Evolutionary conservation across 2,329 filamentous ascomycete species (phyloP).

Genomic region (Diaporthe batatas): DNA sequence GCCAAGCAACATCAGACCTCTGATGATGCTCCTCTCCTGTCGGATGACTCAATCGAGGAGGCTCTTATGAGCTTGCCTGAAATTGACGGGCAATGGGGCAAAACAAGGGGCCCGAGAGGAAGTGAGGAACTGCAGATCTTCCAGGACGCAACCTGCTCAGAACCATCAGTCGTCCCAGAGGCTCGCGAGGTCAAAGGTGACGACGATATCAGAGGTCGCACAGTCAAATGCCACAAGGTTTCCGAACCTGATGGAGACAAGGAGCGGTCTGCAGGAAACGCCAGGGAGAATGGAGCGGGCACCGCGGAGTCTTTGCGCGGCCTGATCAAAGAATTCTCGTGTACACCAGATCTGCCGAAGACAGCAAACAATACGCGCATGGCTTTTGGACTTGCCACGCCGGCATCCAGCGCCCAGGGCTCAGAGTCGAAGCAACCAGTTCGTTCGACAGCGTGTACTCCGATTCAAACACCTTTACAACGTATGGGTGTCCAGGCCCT

Average conservation of each 20-base stretch:
- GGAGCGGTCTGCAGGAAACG: neutral
- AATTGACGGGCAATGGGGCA: slow-evolving; percentile 60
- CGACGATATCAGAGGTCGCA: slow-evolving; percentile 30
- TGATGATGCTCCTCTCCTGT: slow-evolving; percentile 61
- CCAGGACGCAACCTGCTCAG: slow-evolving; percentile 49
- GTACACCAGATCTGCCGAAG: slow-evolving; percentile 42
- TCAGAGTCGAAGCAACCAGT: slow-evolving; percentile 36
- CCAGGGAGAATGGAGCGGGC: slow-evolving; percentile 4
- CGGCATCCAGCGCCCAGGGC: slow-evolving; percentile 48
- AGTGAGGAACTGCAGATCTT: slow-evolving; percentile 61
- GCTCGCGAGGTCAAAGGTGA: slow-evolving; percentile 27
- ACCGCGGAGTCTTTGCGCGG: slow-evolving; percentile 46
- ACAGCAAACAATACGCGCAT: slow-evolving; percentile 48
- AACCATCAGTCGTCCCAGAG: neutral
- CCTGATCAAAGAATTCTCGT: slow-evolving; percentile 48
- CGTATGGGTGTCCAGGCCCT: slow-evolving; percentile 64
- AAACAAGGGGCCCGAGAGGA: slow-evolving; percentile 53
- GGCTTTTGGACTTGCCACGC: slow-evolving; percentile 59
- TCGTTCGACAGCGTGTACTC: slow-evolving; percentile 37
- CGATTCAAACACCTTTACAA: slow-evolving; percentile 63
- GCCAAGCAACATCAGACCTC: slow-evolving; percentile 50
- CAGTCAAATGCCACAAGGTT: slow-evolving; percentile 44
- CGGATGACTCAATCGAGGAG: slow-evolving; percentile 70
- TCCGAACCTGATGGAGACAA: slow-evolving; percentile 25
- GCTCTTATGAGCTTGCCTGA: slow-evolving; percentile 66